Conservation (phyloP, 139 green algal species). For the Mychonastes homosphaera region DNA sequence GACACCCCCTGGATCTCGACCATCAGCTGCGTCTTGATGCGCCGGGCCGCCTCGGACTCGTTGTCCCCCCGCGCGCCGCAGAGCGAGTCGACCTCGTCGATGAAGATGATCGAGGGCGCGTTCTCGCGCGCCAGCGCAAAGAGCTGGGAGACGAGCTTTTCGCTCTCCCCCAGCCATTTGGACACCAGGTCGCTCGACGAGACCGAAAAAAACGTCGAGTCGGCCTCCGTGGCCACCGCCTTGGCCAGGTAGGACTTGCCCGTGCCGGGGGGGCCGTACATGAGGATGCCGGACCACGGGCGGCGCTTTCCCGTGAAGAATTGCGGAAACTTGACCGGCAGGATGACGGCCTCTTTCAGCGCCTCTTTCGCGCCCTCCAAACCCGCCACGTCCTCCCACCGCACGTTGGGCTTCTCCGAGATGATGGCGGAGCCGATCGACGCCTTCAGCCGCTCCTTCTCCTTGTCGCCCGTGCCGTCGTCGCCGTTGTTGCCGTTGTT, state of each 20-base stretch:
- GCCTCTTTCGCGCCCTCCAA: constrained; percentile 94
- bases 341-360: constrained; percentile 98
- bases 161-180: constrained; percentile 91
- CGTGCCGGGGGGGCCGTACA: constrained; percentile 96
- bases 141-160: constrained; percentile 94
- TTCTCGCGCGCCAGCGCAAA: constrained; percentile 88
- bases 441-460: constrained; percentile 76
- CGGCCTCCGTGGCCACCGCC: constrained; percentile 96
- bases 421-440: constrained; percentile 56
- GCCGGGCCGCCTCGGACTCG: constrained; percentile 88
- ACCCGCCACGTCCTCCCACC: constrained; percentile 96
- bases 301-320: constrained; percentile 90
- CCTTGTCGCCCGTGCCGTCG: constrained; percentile 35
- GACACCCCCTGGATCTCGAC: constrained; percentile 41
- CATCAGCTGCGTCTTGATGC: constrained; percentile 98
- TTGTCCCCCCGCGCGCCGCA: constrained; percentile 75
- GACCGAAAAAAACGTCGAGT: constrained; percentile 86
- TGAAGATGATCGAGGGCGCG: constrained; percentile 97
- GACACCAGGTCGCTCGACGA: constrained; percentile 56
- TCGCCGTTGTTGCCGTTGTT: no score
- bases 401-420: constrained; percentile 30
- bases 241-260: constrained; percentile 99
- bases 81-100: constrained; percentile 93
- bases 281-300: constrained; percentile 94
- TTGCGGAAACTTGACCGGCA: constrained; percentile 99